phyloP scores from a whole-genome alignment of 805 yeast species.

The Hermanozyma aechmeae region DNA sequence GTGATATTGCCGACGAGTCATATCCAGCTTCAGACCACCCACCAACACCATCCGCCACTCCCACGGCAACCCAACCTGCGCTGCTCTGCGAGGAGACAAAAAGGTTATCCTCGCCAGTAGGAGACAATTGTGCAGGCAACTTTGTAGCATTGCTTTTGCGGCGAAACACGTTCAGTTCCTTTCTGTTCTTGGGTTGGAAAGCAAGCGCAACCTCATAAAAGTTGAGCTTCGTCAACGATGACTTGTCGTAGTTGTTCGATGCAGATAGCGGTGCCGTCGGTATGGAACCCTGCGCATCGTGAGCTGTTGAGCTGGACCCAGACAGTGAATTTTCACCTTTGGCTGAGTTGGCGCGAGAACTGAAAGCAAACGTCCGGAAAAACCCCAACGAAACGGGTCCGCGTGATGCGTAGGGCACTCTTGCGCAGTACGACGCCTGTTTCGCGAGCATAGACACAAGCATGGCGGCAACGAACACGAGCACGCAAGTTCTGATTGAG shows the following conservation, averaged over 20 bases:
- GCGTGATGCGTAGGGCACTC: too few relatives aligned
- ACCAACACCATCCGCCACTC: slow-evolving; percentile 95
- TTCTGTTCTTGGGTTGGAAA: slow-evolving; percentile 63
- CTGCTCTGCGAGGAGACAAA: slow-evolving; percentile 36
- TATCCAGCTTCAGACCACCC: slow-evolving; percentile 93
- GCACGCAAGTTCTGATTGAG: too few relatives aligned
- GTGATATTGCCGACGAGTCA: slow-evolving; percentile 79
- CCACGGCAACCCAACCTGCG: slow-evolving; percentile 45
- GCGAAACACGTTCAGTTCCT: slow-evolving; percentile 36
- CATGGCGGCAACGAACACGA: too few relatives aligned
- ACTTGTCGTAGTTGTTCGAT: slow-evolving; percentile 12
- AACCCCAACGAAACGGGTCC: too few relatives aligned
- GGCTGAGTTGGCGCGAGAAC: too few relatives aligned
- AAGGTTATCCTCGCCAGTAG: slow-evolving; percentile 73
- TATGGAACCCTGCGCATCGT: too few relatives aligned
- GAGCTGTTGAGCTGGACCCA: too few relatives aligned
- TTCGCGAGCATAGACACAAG: too few relatives aligned
- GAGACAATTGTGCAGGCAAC: slow-evolving; percentile 35
- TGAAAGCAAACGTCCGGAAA: too few relatives aligned
- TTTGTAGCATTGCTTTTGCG: slow-evolving; percentile 16
- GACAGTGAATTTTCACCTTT: too few relatives aligned
- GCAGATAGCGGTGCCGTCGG: slow-evolving; percentile 8
- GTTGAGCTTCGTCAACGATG: slow-evolving; percentile 13
- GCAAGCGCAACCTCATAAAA: slow-evolving; percentile 57
- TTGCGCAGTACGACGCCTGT: too few relatives aligned